Conservation (phyloP, 2,329 filamentous ascomycete species). For the Fusarium sp. region DNA sequence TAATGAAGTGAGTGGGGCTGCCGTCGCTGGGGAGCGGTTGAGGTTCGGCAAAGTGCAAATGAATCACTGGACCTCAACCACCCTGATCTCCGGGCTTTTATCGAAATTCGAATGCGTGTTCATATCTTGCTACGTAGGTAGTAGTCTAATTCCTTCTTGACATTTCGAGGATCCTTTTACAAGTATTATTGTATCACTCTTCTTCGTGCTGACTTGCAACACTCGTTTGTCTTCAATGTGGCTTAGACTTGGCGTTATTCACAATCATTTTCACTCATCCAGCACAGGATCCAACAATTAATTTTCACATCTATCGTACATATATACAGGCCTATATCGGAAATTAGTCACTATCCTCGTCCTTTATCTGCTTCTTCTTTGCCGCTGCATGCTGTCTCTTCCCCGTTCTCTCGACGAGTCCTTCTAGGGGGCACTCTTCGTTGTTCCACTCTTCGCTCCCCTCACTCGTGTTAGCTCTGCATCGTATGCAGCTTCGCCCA, state of each 20-base stretch:
- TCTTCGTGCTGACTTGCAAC: neutral
- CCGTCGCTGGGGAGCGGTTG: constrained; percentile 21
- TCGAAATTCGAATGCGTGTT: neutral
- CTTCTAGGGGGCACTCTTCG: constrained; percentile 39
- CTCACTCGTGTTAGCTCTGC: constrained; percentile 43
- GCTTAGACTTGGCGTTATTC: neutral
- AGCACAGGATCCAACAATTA: neutral
- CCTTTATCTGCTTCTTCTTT: constrained; percentile 32
- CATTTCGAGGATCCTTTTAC: neutral
- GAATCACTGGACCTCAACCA: neutral
- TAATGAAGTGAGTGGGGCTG: constrained; percentile 37
- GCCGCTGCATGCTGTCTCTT: constrained; percentile 33
- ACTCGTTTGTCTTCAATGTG: neutral
- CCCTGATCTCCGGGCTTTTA: neutral
- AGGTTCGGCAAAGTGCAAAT: neutral
- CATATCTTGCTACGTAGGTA: neutral
- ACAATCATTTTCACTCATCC: neutral
- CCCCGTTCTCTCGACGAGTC: constrained; percentile 38
- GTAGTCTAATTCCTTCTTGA: neutral
- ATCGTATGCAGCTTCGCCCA: constrained; percentile 41
- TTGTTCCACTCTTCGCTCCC: constrained; percentile 43
- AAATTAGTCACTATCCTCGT: constrained; percentile 26
- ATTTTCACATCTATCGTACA: neutral
- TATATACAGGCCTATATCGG: neutral
- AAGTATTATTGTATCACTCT: neutral